Conservation (phyloP, 768 basidiomycete species). For the Lactarius hatsudake region DNA sequence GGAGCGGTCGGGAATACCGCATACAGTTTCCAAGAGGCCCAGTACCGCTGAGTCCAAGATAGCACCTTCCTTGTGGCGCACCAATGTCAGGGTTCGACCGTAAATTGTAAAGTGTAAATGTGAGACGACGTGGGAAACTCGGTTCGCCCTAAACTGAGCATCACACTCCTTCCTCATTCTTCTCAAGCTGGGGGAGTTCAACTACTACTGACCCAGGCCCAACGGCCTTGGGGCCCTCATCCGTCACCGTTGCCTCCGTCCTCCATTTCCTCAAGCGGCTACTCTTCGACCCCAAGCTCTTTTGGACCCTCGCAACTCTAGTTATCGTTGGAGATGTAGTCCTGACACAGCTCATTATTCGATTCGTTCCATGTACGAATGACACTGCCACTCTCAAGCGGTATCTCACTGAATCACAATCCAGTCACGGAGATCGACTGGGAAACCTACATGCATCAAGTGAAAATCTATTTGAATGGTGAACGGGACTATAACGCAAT, state of each 20-base stretch:
- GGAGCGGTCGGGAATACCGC: conserved; percentile 39
- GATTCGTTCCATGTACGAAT: conserved; percentile 69
- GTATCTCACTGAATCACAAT: conserved; percentile 27
- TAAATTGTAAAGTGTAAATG: conserved; percentile 39
- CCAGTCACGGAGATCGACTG: conserved; percentile 99
- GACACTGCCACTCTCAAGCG: conserved; percentile 34
- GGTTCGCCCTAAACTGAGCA: not conserved
- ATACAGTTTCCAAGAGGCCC: conserved; percentile 31
- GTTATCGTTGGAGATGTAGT: conserved; percentile 72
- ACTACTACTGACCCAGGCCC: not conserved
- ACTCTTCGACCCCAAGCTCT: conserved; percentile 56
- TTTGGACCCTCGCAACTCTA: conserved; percentile 62
- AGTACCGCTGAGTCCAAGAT: conserved; percentile 11
- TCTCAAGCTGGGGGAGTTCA: conserved; percentile 18
- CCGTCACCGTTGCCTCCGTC: conserved; percentile 4
- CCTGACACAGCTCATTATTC: conserved; percentile 78
- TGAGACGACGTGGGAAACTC: conserved; percentile 11
- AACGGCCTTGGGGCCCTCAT: not conserved
- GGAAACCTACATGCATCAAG: conserved; percentile 92
- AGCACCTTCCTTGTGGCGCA: not conserved
- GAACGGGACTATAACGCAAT: conserved; percentile 81
- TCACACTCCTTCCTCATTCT: not conserved
- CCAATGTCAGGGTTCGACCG: not conserved
- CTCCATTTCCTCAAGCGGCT: conserved; percentile 32
- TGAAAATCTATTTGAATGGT: conserved; percentile 72